phyloP scores from a whole-genome alignment of 2,329 filamentous ascomycete species.

The Passalora sequoiae region DNA sequence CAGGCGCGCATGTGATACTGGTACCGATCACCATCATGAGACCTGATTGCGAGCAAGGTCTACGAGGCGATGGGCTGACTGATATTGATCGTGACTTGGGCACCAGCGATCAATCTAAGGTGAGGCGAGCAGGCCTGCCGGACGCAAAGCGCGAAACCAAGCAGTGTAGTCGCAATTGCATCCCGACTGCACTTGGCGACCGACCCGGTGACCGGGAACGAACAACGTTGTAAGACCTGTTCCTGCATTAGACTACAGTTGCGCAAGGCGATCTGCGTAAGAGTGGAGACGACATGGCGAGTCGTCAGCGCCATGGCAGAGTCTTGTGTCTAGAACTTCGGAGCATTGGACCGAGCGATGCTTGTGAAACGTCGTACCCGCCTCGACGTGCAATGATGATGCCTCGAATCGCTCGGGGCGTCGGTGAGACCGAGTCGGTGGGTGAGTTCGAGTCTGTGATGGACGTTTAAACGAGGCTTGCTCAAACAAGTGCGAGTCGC shows the following conservation, averaged over 20 bases:
- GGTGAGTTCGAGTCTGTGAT: conserved; percentile 3
- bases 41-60: background rate
- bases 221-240: conserved; percentile 20
- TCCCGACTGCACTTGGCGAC: conserved; percentile 11
- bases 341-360: conserved; percentile 17
- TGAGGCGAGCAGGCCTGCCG: background rate
- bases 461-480: background rate
- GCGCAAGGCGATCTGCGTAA: conserved; percentile 25
- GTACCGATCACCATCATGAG: conserved; percentile 3
- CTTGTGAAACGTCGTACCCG: conserved; percentile 28
- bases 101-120: conserved; percentile 1
- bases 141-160: background rate
- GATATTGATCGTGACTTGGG: conserved; percentile 3
- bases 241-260: conserved; percentile 30
- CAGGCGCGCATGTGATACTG: background rate
- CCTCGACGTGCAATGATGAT: conserved; percentile 10
- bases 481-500: too few relatives aligned
- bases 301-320: conserved; percentile 20
- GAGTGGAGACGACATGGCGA: conserved; percentile 19
- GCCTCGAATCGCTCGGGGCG: conserved; percentile 13
- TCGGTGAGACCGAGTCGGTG: conserved; percentile 20
- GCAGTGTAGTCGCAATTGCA: background rate
- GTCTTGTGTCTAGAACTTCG: conserved; percentile 17
- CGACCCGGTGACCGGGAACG: conserved; percentile 20
- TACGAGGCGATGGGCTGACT: background rate